Percentiles rank a stretch among this genome's conserved stretches.
These are phyloP conservation scores for Thinopyrum elongatum DNA, from an alignment of 176 grass and related monocot species.

Conservation along the genomic window DNA sequence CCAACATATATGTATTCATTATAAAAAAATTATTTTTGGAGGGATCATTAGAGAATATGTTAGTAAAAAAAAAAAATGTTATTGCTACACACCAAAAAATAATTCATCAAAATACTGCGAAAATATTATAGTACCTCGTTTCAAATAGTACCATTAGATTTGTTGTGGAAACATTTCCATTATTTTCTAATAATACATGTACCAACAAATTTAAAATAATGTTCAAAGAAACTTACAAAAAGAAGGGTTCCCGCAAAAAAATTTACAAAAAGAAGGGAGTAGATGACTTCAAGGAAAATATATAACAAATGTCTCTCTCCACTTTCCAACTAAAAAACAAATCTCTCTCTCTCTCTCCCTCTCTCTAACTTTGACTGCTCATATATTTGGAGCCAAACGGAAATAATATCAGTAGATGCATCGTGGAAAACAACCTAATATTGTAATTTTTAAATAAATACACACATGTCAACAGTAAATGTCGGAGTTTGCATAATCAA, in stretches of 20 bases:
- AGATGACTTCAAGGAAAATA: not conserved
- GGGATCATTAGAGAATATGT: not conserved
- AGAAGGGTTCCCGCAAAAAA: too few relatives aligned
- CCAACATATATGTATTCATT: not conserved
- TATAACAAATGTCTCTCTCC: too few relatives aligned
- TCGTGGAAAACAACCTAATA: too few relatives aligned
- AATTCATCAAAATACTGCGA: not conserved
- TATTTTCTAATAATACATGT: not conserved
- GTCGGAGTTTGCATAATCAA: not conserved
- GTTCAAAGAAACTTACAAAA: not conserved
- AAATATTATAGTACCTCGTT: not conserved
- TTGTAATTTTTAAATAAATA: not conserved
- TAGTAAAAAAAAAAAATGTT: not conserved
- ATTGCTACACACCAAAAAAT: not conserved
- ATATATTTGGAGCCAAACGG: too few relatives aligned
- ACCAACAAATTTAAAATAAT: not conserved
- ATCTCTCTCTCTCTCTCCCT: too few relatives aligned
- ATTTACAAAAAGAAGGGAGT: not conserved
- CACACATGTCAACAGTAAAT: not conserved
- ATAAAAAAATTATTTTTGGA: not conserved
- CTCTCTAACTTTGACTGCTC: too few relatives aligned
- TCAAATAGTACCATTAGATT: not conserved
- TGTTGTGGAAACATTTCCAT: not conserved
- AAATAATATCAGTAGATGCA: too few relatives aligned
- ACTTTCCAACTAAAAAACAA: too few relatives aligned